Evolutionary conservation across 2,329 filamentous ascomycete species (phyloP).

Genomic region (Epichloe sp.): DNA sequence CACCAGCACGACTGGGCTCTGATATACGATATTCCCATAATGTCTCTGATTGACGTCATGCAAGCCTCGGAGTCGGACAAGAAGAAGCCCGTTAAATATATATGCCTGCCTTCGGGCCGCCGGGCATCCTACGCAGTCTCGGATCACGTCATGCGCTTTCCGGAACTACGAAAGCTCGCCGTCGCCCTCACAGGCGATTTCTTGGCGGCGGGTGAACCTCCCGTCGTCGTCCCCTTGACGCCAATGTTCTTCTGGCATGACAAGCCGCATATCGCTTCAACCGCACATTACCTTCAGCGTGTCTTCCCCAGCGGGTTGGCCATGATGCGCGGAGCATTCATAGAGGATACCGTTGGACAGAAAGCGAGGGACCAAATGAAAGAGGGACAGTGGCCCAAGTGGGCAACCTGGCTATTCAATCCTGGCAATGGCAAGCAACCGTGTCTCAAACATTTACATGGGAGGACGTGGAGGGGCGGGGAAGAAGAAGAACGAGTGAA

Average conservation of each 20-base stretch:
- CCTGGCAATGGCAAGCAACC: slow-evolving; percentile 30
- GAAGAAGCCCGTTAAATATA: slow-evolving; percentile 29
- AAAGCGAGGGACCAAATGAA: slow-evolving; percentile 44
- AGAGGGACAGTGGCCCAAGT: slow-evolving; percentile 34
- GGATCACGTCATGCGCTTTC: slow-evolving; percentile 29
- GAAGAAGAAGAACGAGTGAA: slow-evolving; percentile 7
- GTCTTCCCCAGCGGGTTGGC: slow-evolving; percentile 38
- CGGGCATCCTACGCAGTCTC: slow-evolving; percentile 38
- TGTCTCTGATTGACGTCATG: slow-evolving; percentile 33
- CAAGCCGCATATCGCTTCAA: slow-evolving; percentile 39
- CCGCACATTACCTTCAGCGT: slow-evolving; percentile 33
- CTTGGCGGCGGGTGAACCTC: neutral
- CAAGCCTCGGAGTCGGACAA: neutral
- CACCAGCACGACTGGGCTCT: slow-evolving; percentile 46
- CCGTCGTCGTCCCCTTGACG: slow-evolving; percentile 29
- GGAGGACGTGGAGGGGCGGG: slow-evolving; percentile 34
- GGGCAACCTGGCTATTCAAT: slow-evolving; percentile 44
- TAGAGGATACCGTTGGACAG: slow-evolving; percentile 43
- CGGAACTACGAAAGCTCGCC: slow-evolving; percentile 28
- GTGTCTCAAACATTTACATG: slow-evolving; percentile 37
- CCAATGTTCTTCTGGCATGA: slow-evolving; percentile 48
- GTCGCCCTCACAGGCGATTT: slow-evolving; percentile 29
- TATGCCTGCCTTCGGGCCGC: slow-evolving; percentile 38
- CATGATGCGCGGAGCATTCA: slow-evolving; percentile 38
- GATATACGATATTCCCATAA: slow-evolving; percentile 29